Evolutionary conservation across 2,329 filamentous ascomycete genomes (phyloP), one percentile per base, ranked within the genome.

Genomic region (Cercospora zeina): DNA sequence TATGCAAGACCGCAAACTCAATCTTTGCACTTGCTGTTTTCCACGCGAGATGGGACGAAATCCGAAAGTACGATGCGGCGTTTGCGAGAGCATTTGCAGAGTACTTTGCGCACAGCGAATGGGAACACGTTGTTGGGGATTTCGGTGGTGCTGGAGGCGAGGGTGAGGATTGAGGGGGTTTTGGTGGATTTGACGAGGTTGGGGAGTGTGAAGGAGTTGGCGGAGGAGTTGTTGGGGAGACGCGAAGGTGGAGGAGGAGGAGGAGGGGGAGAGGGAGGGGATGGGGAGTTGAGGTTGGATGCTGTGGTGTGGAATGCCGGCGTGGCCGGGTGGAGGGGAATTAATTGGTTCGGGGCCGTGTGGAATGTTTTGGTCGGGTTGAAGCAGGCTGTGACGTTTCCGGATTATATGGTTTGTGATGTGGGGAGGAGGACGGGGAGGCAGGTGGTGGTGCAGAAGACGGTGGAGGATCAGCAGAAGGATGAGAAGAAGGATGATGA

Each of bases 271-370:
- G 24, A 27, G 24, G 6, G 6, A 6, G 24, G 6, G 24, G 24
- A n/a, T 3, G 24, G 6, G 24, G 24, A 6, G 24, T 3, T 27
- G 1, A 86, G 88, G 66, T 80, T 99, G 31, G 91, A 97, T 75
- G 84, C 84, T 1, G 81, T 95, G 21, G 81, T 97, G 37, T 88
- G 90, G 74, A 97, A 97, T 76, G 93, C 93, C 14, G 95, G 93
- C 0, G 88, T 93, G 39, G 91, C 92, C 21, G 92, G 91, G 1
- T 96, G 91, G 89, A 84, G 81, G 0, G 90, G 90, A n/a, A 74
- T 96, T 62, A 79, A 91, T 74, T 97, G 87, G 85, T 76, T 79
- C 1, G 69, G 71, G 58, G 85, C 90, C 1, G 75, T 87, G 31
- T 85, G 79, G 77, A 75, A 72, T 9, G 71, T 85, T 5, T 70